Conservation (phyloP, 2,329 filamentous ascomycete species). For the Cercospora nicotianae region DNA sequence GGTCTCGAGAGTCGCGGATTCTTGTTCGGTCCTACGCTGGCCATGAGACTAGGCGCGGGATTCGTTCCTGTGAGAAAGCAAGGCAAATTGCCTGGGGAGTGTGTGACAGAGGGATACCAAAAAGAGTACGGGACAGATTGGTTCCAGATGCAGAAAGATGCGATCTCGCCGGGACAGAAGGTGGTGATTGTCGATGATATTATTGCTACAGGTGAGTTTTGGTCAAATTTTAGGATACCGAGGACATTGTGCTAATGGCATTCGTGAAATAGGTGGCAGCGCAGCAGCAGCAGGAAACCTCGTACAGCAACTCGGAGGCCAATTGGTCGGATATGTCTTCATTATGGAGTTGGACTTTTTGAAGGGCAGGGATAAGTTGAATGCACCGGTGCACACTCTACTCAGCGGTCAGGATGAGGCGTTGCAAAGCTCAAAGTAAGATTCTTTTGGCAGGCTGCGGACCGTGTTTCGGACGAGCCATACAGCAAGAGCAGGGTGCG, state of each 20-base stretch:
- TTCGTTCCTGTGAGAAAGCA: constrained; percentile 94
- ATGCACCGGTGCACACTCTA: constrained; percentile 78
- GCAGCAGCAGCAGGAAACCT: constrained; percentile 84
- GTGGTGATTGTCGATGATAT: constrained; percentile 96
- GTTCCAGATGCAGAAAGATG: constrained; percentile 92
- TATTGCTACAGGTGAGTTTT: constrained; percentile 84
- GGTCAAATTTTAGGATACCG: not conserved
- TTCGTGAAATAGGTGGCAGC: constrained; percentile 70
- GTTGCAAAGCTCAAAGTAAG: constrained; percentile 8
- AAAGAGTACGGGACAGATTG: constrained; percentile 96
- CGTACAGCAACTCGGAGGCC: constrained; percentile 79
- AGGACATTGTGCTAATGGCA: not conserved
- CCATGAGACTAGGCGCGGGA: constrained; percentile 74
- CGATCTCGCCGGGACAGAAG: constrained; percentile 80
- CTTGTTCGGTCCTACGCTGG: constrained; percentile 87
- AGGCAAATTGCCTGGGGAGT: constrained; percentile 91
- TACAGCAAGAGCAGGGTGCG: not conserved
- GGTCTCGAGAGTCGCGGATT: constrained; percentile 94
- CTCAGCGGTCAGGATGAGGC: constrained; percentile 63
- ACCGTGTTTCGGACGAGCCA: not conserved
- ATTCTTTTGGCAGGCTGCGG: not conserved
- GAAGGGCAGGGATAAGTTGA: constrained; percentile 86
- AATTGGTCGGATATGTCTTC: constrained; percentile 87
- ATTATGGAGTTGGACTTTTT: constrained; percentile 94
- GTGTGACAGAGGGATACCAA: constrained; percentile 78